phyloP scores from a whole-genome alignment of 164 flowering plant genomes.

The Vitis rupestris region DNA sequence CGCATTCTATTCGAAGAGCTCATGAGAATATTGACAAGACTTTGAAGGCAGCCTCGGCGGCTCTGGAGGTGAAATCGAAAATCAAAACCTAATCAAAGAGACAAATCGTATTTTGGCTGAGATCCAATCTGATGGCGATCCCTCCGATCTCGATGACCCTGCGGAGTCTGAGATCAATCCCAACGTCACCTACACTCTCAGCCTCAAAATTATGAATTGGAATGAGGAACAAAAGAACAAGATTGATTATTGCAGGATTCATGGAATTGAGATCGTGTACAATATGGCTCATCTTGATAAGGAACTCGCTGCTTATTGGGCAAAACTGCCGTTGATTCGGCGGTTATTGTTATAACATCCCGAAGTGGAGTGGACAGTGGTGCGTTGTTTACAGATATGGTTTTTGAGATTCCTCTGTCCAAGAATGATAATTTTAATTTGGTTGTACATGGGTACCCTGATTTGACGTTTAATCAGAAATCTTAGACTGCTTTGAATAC shows the following conservation, averaged over 20 bases:
- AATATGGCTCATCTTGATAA: slow-evolving; percentile 82
- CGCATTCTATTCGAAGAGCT: too few relatives aligned
- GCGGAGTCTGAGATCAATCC: slow-evolving; percentile 31
- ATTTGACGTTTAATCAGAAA: slow-evolving; percentile 73
- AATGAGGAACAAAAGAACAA: slow-evolving; percentile 71
- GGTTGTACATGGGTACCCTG: slow-evolving; percentile 87
- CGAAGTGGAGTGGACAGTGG: slow-evolving; percentile 94
- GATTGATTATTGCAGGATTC: slow-evolving; percentile 87
- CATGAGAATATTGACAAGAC: too few relatives aligned
- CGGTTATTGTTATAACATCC: slow-evolving; percentile 82
- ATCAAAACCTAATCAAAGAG: slow-evolving; percentile 50
- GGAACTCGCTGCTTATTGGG: slow-evolving; percentile 93
- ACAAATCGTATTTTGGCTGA: slow-evolving; percentile 65
- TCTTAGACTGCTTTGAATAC: slow-evolving; percentile 90
- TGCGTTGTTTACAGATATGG: slow-evolving; percentile 93
- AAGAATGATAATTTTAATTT: slow-evolving; percentile 63
- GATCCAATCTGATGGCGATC: slow-evolving; percentile 72
- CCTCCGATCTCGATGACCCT: slow-evolving; percentile 42
- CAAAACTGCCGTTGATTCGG: slow-evolving; percentile 79
- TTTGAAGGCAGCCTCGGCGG: slow-evolving; percentile 42
- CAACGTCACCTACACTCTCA: slow-evolving; percentile 61
- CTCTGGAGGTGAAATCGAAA: slow-evolving; percentile 41
- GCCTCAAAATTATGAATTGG: slow-evolving; percentile 70
- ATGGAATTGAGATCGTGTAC: slow-evolving; percentile 84
- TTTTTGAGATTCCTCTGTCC: slow-evolving; percentile 67